phyloP scores from a whole-genome alignment of 805 yeast species.

The Metschnikowia shivogae region DNA sequence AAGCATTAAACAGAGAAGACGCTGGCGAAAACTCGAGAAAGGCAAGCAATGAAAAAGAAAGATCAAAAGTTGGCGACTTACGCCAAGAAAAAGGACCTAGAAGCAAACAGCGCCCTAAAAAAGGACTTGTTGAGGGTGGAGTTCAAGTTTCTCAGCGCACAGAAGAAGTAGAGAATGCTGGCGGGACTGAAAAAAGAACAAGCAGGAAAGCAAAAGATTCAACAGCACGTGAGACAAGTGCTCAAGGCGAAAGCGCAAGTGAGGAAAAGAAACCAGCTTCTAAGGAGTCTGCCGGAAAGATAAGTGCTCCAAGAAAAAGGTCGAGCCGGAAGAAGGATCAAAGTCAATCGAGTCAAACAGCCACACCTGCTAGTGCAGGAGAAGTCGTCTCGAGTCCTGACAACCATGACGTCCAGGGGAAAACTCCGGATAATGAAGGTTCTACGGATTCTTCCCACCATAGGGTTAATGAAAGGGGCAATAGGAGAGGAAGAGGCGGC shows the following conservation, averaged over 20 bases:
- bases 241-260: background rate
- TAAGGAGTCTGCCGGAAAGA: background rate
- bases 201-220: background rate
- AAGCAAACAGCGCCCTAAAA: too few species aligned
- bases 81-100: too few species aligned
- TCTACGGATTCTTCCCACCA: background rate
- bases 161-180: background rate
- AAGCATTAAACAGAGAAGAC: background rate
- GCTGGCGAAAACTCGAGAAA: constrained; percentile 1
- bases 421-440: background rate
- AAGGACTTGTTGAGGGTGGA: too few species aligned
- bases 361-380: background rate
- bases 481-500: constrained; percentile 18
- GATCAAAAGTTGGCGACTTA: background rate
- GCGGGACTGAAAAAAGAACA: background rate
- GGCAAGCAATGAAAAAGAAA: background rate
- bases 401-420: background rate
- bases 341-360: background rate
- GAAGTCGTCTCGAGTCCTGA: background rate
- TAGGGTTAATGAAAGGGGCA: constrained; percentile 9
- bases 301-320: background rate
- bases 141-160: background rate
- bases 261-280: background rate
- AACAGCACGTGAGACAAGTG: background rate
- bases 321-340: background rate